Evolutionary conservation across 2,329 filamentous ascomycete genomes (phyloP), one percentile per base, ranked within the genome.

Genomic region (Trichophyton benhamiae): DNA sequence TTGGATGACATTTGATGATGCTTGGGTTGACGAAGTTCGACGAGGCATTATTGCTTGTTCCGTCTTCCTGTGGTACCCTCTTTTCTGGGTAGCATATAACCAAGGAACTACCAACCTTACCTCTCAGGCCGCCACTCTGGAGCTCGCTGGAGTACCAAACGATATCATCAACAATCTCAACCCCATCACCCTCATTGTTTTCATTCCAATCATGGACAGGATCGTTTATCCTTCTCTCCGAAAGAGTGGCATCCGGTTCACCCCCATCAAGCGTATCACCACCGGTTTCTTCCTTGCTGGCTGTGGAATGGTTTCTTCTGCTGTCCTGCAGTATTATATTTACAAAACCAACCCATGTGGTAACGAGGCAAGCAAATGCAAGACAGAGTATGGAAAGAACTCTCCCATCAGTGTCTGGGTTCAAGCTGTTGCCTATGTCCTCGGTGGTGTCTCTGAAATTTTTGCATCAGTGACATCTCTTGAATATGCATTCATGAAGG

Each of bases 1-100:
- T 0, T 91, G 87, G 87, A 91, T 91, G 86, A 87, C 85, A 0
- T 91, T 90, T 67, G 88, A 92, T 64, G 89, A 92, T 66, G 83
- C 83, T 59, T 92, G 88, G 87, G 88, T 92, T 38, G 87, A 90
- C 70, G 87, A 91, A 70, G 84, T 91, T 57, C 79, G 80, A 59
- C 85, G 87, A 73, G 87, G 87, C 64, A 77, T 88, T 61, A 78
- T 81, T 67, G 86, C 86, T 61, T 88, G 86, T 77, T 79, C 82
- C 65, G 87, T 89, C 38, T 91, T 88, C 73, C 74, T 82, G 64
- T 82, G 79, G 72, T 82, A 76, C 61, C 78, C 78, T n/a, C 72
- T 81, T 8, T 81, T 76, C 68, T 77, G 71, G 73, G 72, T 81
- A 3, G 74, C 77, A 4, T 81, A 81, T 71, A 79, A 79, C 68